Base-by-base conservation (phyloP, 371 early-diverging fungal species). In the Zychaea mexicana region DNA sequence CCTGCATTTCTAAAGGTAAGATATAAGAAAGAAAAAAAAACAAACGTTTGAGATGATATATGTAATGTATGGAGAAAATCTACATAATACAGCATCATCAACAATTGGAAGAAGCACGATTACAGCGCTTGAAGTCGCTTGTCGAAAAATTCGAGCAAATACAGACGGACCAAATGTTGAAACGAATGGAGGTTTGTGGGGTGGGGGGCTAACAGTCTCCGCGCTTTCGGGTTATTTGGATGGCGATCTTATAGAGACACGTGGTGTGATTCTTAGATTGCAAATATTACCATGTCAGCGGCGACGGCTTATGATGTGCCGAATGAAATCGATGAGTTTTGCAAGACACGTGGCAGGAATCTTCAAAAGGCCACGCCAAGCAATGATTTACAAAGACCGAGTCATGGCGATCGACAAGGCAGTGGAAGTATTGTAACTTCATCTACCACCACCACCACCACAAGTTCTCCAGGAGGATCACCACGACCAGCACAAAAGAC, bases 1-100 rank as follows among this genome's bases (percentile, higher is more conserved):
- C 77, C 78, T 38, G 58, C 64, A 17, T 42, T 71, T 31, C 61
- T 82, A n/a, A 67, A 76, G 72, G 81, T 78, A 76, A 21, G 13
- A 4, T 49, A 19, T 52, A 28, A 46, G 9, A 12, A 7, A 15
- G 30, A 12, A 42, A 42, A 4, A 42, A 42, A 12, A 42, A 17
- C 3, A 53, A 33, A 5, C 10, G 52, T 24, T 19, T 24, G 22
- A 17, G 2, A 36, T 19, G 21, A 12, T 19, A 1, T 26, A 28
- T 33, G 21, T 58, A n/a, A 45, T 30, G n/a, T 42, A 39, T 58
- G 10, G 26, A 42, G n/a, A n/a, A n/a, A n/a, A n/a, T n/a, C n/a
- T n/a, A 19, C 13, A 42, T 2, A 15, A 15, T 22, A 3, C 22
- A 61, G 64, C 36, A 59, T 26, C 52, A 66, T 62, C 61, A 72